Percentiles rank a stretch among this genome's conserved stretches.
Evolutionary conservation across 225 moss, liverwort and hornwort genomes (phyloP).

Genomic region (Pseudisothecium myosuroides): DNA sequence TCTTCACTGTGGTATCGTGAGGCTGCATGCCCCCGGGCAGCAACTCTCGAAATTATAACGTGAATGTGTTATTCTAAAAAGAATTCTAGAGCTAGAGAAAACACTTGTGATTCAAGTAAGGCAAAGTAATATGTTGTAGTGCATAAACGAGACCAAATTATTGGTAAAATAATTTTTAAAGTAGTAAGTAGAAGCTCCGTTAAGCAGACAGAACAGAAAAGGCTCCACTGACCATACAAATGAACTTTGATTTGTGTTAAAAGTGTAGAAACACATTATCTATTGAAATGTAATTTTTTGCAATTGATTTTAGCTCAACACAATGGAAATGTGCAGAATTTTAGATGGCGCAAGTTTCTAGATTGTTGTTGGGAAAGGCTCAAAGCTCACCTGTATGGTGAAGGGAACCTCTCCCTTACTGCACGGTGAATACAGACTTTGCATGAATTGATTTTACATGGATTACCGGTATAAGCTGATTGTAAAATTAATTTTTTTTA

Average conservation of each 20-base stretch:
- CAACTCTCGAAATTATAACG: neutral
- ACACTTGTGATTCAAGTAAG: neutral
- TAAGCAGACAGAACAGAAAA: neutral
- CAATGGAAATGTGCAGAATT: neutral
- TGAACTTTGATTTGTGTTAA: neutral
- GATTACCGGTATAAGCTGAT: neutral
- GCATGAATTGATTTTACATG: neutral
- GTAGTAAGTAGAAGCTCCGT: neutral
- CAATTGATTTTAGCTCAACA: neutral
- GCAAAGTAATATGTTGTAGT: neutral
- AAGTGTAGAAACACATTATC: neutral
- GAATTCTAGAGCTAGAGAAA: neutral
- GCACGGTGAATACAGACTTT: neutral
- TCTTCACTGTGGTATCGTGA: neutral
- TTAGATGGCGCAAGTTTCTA: neutral
- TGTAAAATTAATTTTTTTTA: neutral
- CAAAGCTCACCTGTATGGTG: neutral
- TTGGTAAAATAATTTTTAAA: neutral
- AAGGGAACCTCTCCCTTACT: neutral
- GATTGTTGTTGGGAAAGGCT: neutral
- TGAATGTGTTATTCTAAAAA: neutral
- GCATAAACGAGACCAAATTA: neutral
- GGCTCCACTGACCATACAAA: neutral
- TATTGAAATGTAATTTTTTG: neutral
- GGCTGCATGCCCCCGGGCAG: neutral